phyloP scores from a whole-genome alignment of 2,329 filamentous ascomycete genomes.

The Aschersonia sp. region DNA sequence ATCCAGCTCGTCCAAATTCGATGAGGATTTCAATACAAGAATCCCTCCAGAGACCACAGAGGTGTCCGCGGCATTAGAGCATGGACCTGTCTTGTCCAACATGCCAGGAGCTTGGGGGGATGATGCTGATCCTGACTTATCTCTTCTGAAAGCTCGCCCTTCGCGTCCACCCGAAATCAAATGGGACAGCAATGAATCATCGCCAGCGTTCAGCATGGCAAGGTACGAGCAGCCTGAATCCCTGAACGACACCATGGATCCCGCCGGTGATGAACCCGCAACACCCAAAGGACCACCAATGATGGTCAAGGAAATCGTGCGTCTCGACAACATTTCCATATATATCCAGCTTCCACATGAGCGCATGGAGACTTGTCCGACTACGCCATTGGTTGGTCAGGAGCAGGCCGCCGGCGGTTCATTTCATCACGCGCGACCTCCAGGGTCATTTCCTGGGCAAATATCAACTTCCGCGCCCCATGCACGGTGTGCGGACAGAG shows the following conservation, averaged over 20 bases:
- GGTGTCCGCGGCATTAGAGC: too few species aligned
- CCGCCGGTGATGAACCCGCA: slow-evolving; percentile 11
- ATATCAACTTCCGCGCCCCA: slow-evolving; percentile 1
- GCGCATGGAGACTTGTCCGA: slow-evolving; percentile 13
- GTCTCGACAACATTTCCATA: slow-evolving; percentile 33
- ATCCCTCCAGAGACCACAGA: too few species aligned
- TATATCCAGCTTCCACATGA: slow-evolving; percentile 36
- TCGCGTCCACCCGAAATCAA: slow-evolving; percentile 2
- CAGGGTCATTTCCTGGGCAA: slow-evolving; percentile 44
- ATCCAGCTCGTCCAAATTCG: too few species aligned
- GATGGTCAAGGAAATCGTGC: slow-evolving; percentile 41
- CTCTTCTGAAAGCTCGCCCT: background rate
- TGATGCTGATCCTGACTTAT: background rate
- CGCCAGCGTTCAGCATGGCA: slow-evolving; percentile 13
- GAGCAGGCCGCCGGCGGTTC: slow-evolving; percentile 16
- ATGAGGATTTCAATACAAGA: too few species aligned
- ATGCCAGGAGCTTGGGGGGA: slow-evolving; percentile 42
- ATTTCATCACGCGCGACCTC: slow-evolving; percentile 36
- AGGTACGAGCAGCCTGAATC: slow-evolving; percentile 4
- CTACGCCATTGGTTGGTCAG: slow-evolving; percentile 9
- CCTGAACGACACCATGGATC: background rate
- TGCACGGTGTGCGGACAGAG: background rate
- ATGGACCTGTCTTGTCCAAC: background rate
- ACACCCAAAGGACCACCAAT: slow-evolving; percentile 39
- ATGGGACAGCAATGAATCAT: slow-evolving; percentile 12